These are phyloP conservation scores for Tuber brumale DNA, from an alignment of 495 filamentous ascomycete species.

Conservation along the genomic window DNA sequence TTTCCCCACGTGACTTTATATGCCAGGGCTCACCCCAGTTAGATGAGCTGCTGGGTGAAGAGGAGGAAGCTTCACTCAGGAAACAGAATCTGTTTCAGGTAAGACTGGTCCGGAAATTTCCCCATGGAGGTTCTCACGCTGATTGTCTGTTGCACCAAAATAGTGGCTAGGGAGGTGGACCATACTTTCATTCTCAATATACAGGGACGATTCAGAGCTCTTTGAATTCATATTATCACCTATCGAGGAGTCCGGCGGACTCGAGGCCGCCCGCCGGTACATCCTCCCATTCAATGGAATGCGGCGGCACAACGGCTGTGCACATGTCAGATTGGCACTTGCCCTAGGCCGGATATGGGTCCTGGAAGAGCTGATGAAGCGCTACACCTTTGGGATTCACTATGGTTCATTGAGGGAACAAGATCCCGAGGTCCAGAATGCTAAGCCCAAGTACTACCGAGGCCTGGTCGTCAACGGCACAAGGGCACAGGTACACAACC, in stretches of 20 bases:
- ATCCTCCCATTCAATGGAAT: neutral
- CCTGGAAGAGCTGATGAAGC: slow-evolving; percentile 35
- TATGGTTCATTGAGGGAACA: slow-evolving; percentile 24
- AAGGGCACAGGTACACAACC: slow-evolving; percentile 25
- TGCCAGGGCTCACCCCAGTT: neutral
- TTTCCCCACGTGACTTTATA: slow-evolving; percentile 45
- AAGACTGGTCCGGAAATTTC: neutral
- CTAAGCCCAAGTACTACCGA: slow-evolving; percentile 29
- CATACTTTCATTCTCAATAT: slow-evolving; percentile 32
- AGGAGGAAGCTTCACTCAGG: neutral
- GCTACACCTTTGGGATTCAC: slow-evolving; percentile 27
- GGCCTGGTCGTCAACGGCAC: slow-evolving; percentile 33
- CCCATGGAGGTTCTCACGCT: slow-evolving; percentile 1
- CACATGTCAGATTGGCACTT: slow-evolving; percentile 25
- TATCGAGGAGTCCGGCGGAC: neutral
- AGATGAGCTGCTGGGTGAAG: neutral
- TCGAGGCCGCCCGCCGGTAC: neutral
- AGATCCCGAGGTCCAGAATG: slow-evolving; percentile 26
- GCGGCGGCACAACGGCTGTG: neutral
- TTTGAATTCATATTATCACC: slow-evolving; percentile 16
- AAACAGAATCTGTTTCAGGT: neutral
- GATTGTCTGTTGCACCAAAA: neutral
- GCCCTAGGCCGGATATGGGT: slow-evolving; percentile 24
- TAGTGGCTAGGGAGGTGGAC: slow-evolving; percentile 14
- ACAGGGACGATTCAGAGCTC: slow-evolving; percentile 27